Percentiles rank a stretch among this genome's conserved stretches.
phyloP scores from a whole-genome alignment of 345 rosid species.

The Geranium brycei region DNA sequence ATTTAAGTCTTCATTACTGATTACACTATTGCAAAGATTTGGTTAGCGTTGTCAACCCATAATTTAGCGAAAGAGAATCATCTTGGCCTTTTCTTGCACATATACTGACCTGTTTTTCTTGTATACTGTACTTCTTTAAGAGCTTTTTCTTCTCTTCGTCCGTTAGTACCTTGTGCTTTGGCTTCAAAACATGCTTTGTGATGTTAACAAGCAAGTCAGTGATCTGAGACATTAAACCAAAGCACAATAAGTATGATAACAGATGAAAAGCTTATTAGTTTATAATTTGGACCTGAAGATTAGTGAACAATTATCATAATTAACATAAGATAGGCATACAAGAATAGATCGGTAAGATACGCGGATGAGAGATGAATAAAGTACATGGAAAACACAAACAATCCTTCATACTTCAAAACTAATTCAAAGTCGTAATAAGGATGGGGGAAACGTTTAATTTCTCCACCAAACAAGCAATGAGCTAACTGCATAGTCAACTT shows the following conservation, averaged over 20 bases:
- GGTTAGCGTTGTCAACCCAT: no score
- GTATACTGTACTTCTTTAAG: slow-evolving; percentile 46
- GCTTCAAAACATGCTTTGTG: slow-evolving; percentile 72
- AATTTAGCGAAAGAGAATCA: no score
- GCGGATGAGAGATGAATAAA: no score
- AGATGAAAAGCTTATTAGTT: neutral
- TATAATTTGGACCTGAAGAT: neutral
- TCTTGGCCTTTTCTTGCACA: no score
- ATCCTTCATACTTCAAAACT: neutral
- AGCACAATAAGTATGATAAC: slow-evolving; percentile 1
- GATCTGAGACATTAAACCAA: slow-evolving; percentile 31
- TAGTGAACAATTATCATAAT: neutral
- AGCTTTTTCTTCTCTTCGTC: slow-evolving; percentile 53
- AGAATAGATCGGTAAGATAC: no score
- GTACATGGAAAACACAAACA: neutral
- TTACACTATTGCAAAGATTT: no score
- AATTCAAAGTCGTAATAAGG: neutral
- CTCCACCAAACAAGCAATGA: neutral
- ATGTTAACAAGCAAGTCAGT: slow-evolving; percentile 66
- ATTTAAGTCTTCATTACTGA: no score
- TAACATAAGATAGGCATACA: neutral
- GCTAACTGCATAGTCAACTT: neutral
- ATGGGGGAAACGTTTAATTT: neutral
- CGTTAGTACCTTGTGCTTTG: slow-evolving; percentile 47
- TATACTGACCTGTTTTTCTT: slow-evolving; percentile 66